phyloP scores from a whole-genome alignment of 2,329 filamentous ascomycete species.

The Botrytis deweyae region DNA sequence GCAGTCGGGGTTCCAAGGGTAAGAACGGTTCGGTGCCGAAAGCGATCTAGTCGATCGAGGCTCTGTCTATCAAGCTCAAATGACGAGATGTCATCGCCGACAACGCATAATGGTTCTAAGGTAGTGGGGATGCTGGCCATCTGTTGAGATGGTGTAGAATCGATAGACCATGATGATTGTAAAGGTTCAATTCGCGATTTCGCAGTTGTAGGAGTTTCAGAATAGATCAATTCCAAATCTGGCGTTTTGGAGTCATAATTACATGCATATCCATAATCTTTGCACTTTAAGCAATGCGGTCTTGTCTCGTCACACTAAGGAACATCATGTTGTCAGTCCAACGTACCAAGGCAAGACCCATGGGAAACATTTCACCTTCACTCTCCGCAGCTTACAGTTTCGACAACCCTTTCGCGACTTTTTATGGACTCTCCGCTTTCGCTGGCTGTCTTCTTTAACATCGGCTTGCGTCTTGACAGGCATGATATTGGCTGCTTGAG shows the following conservation, averaged over 20 bases:
- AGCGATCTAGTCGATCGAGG: constrained; percentile 44
- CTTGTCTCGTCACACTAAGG: constrained; percentile 53
- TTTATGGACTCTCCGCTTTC: constrained; percentile 43
- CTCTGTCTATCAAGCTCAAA: constrained; percentile 24
- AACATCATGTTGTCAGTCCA: not conserved
- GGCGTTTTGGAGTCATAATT: constrained; percentile 43
- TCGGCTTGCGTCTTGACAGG: not conserved
- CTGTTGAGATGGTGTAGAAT: no score
- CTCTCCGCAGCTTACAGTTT: constrained; percentile 55
- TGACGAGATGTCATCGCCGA: constrained; percentile 4
- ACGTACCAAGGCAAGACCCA: not conserved
- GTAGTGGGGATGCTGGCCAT: not conserved
- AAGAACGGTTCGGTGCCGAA: constrained; percentile 45
- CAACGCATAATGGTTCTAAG: not conserved
- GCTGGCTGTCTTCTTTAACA: not conserved
- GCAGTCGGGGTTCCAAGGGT: constrained; percentile 42
- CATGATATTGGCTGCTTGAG: not conserved
- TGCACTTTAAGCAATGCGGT: constrained; percentile 51
- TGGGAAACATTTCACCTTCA: constrained; percentile 47
- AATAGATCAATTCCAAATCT: constrained; percentile 38
- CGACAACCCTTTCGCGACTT: constrained; percentile 56
- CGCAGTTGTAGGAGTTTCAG: not conserved
- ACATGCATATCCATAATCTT: constrained; percentile 49
- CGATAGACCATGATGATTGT: not conserved
- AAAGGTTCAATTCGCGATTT: not conserved